A percentile compares a stretch with the other conserved stretches of the same genome.
Evolutionary conservation across 208 protist genomes (phyloP).

Genomic region (Crithidia acanthocephali): DNA sequence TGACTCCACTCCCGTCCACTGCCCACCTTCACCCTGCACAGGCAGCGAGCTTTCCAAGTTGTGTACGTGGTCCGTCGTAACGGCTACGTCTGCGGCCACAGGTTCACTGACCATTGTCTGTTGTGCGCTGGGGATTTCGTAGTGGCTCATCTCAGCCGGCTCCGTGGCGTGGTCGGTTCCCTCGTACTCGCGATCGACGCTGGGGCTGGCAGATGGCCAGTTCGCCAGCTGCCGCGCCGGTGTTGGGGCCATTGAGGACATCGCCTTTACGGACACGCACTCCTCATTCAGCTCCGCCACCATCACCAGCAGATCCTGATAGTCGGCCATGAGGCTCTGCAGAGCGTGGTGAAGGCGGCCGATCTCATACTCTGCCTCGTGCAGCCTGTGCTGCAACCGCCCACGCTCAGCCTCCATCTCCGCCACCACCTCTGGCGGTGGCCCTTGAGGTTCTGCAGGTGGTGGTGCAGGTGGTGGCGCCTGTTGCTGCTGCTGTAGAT

Average conservation of each 20-base stretch:
- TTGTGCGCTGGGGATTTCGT: not conserved
- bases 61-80: not conserved
- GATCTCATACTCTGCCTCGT: conserved; percentile 9
- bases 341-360: conserved; percentile 22
- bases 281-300: conserved; percentile 63
- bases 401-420: conserved; percentile 22
- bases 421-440: conserved; percentile 15
- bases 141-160: not conserved
- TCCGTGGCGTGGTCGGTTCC: not conserved
- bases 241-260: conserved; percentile 19
- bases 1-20: not conserved
- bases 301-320: conserved; percentile 59
- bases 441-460: not conserved
- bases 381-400: conserved; percentile 19
- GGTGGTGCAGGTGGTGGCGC: not conserved
- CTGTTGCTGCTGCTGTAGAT: conserved; percentile 8
- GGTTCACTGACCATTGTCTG: not conserved
- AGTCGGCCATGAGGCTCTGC: conserved; percentile 39
- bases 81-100: not conserved
- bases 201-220: not conserved
- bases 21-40: not conserved
- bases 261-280: conserved; percentile 18
- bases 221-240: conserved; percentile 18
- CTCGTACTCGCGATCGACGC: conserved; percentile 7
- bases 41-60: not conserved